A percentile compares a stretch with the other conserved stretches of the same genome.
These are phyloP conservation scores for Pseudocercospora macadamiae DNA, from an alignment of 2,329 filamentous ascomycete species.

Conservation along the genomic window DNA sequence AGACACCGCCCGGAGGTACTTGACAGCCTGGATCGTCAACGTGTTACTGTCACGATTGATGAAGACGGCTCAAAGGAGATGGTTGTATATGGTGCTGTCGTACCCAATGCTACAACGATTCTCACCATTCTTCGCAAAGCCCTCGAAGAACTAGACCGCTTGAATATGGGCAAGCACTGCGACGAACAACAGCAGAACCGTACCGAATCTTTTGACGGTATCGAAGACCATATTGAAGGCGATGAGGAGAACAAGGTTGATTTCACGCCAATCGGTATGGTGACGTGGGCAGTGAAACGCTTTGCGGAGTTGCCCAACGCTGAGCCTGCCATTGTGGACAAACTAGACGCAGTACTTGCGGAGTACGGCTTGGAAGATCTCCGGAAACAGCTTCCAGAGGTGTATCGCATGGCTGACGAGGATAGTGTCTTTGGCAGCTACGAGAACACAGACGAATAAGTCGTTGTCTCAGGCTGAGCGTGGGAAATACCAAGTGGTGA, in stretches of 20 bases:
- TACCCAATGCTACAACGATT: slow-evolving; percentile 29
- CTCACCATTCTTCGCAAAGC: slow-evolving; percentile 29
- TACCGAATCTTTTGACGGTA: too few species aligned
- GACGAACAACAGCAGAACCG: too few species aligned
- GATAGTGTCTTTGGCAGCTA: not conserved
- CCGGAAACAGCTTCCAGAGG: slow-evolving; percentile 18
- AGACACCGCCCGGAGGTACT: slow-evolving; percentile 7
- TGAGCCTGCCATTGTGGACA: slow-evolving; percentile 12
- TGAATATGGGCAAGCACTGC: too few species aligned
- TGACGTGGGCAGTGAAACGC: slow-evolving; percentile 25
- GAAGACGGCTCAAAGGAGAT: not conserved
- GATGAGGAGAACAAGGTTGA: slow-evolving; percentile 7
- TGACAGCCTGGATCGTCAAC: slow-evolving; percentile 14
- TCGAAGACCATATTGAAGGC: too few species aligned
- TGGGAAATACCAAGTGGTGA: too few species aligned
- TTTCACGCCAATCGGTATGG: slow-evolving; percentile 16
- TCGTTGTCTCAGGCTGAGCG: too few species aligned
- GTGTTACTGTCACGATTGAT: slow-evolving; percentile 14
- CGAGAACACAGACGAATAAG: not conserved
- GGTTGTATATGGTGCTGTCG: slow-evolving; percentile 29
- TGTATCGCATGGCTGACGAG: slow-evolving; percentile 9
- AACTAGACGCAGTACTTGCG: slow-evolving; percentile 17
- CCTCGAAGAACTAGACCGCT: slow-evolving; percentile 22
- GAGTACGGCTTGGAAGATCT: slow-evolving; percentile 21
- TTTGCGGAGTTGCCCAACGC: slow-evolving; percentile 24